Evolutionary conservation across 1,284 basidiomycete species (phyloP).

Genomic region (Ustilago loliicola): DNA sequence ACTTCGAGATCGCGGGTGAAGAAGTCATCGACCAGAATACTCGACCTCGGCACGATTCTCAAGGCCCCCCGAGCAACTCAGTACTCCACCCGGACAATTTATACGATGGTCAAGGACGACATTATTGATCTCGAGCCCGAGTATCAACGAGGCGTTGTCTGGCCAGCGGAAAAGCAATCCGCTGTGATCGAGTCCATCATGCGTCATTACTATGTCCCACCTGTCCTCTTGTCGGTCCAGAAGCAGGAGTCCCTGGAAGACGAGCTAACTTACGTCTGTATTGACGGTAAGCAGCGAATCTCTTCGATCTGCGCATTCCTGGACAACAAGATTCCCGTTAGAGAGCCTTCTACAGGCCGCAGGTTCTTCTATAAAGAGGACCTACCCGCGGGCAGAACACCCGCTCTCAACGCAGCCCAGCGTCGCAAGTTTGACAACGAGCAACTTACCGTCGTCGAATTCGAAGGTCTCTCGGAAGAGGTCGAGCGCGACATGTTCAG

Average conservation of each 20-base stretch:
- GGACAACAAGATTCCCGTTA: conserved; percentile 48
- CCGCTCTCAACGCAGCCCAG: conserved; percentile 30
- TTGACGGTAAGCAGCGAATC: conserved; percentile 61
- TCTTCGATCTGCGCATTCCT: conserved; percentile 55
- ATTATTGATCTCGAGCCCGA: conserved; percentile 58
- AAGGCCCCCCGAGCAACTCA: conserved; percentile 38
- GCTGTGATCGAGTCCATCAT: conserved; percentile 61
- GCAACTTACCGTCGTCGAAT: conserved; percentile 52
- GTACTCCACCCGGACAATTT: conserved; percentile 35
- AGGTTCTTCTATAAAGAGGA: conserved; percentile 53
- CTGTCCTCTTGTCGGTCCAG: conserved; percentile 50
- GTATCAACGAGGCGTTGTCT: conserved; percentile 60
- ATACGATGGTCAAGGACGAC: conserved; percentile 41
- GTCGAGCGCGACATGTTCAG: conserved; percentile 59
- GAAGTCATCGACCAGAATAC: conserved; percentile 56
- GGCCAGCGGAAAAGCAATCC: conserved; percentile 50
- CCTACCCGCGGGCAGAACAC: conserved; percentile 21
- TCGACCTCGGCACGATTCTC: conserved; percentile 43
- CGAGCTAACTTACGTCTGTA: conserved; percentile 45
- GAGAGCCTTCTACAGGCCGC: conserved; percentile 32
- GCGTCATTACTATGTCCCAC: conserved; percentile 60
- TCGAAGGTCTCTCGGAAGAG: conserved; percentile 45
- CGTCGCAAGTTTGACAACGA: conserved; percentile 54
- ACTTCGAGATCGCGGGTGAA: not conserved
- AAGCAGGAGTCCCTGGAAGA: conserved; percentile 7